phyloP scores from a whole-genome alignment of 192 early-diverging fungal species.

The Blastocladiella britannica region DNA sequence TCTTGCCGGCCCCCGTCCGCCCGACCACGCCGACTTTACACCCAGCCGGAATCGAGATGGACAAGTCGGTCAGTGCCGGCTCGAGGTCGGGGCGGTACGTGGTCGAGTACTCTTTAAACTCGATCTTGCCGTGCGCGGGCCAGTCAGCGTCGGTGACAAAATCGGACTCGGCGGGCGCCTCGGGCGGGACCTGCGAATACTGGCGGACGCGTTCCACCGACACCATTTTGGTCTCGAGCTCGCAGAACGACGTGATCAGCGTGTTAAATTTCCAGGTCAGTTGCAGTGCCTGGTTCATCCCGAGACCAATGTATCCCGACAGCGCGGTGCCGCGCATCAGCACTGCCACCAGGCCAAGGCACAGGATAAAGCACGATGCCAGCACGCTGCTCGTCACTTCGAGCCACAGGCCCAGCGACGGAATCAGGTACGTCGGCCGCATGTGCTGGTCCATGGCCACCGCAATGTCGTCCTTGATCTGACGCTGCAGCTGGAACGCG shows the following conservation, averaged over 20 bases:
- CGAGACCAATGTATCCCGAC: constrained; percentile 26
- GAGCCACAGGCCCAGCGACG: constrained; percentile 28
- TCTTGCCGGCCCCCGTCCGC: constrained; percentile 38
- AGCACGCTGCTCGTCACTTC: constrained; percentile 26
- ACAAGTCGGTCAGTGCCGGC: constrained; percentile 38
- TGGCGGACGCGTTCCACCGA: constrained; percentile 47
- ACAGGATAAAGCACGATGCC: constrained; percentile 19
- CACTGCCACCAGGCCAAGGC: constrained; percentile 22
- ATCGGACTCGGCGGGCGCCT: constrained; percentile 8
- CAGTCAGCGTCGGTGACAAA: constrained; percentile 19
- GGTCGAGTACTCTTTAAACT: constrained; percentile 30
- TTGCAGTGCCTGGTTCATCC: constrained; percentile 29
- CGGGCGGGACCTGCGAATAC: constrained; percentile 24
- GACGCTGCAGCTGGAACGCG: constrained; percentile 29
- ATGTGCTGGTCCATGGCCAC: constrained; percentile 39
- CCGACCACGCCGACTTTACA: constrained; percentile 18
- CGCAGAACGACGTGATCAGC: too few species aligned
- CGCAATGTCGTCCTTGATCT: constrained; percentile 31
- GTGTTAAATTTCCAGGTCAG: too few species aligned
- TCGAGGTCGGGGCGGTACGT: constrained; percentile 26
- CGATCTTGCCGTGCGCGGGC: constrained; percentile 37
- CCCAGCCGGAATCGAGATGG: constrained; percentile 33
- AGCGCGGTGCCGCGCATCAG: constrained; percentile 16
- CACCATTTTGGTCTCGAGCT: constrained; percentile 30
- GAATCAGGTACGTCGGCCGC: constrained; percentile 28